phyloP scores from a whole-genome alignment of 768 basidiomycete species.

The Termitomyces sp. region DNA sequence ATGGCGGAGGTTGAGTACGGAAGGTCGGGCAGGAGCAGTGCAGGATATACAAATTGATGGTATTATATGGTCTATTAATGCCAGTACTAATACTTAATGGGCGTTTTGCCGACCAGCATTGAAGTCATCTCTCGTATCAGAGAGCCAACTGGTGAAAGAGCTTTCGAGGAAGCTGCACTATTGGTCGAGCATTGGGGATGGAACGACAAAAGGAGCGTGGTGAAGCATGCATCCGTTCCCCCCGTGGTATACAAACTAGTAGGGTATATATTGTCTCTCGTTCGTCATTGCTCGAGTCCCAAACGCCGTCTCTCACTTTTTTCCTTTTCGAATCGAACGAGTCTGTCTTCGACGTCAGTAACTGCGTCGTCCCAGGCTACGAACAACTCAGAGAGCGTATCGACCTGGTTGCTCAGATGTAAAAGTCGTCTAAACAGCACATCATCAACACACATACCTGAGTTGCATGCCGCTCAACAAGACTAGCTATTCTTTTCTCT shows the following conservation, averaged over 20 bases:
- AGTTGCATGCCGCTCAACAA: constrained; percentile 67
- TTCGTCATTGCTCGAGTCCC: constrained; percentile 42
- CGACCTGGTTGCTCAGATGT: constrained; percentile 44
- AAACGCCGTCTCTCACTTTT: constrained; percentile 54
- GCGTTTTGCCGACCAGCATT: not conserved
- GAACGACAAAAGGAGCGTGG: not conserved
- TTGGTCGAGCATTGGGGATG: not conserved
- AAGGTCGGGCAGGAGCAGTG: constrained; percentile 56
- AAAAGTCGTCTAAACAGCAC: not conserved
- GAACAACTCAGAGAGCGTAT: constrained; percentile 77
- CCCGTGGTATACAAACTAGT: constrained; percentile 3
- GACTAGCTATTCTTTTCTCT: constrained; percentile 57
- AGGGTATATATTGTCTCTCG: not conserved
- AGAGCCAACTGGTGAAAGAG: not conserved
- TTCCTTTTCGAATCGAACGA: constrained; percentile 54
- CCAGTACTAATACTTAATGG: constrained; percentile 4
- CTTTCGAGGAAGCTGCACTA: too few relatives aligned
- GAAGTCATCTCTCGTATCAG: not conserved
- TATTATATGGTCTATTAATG: constrained; percentile 1
- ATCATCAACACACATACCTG: constrained; percentile 43
- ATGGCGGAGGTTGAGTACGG: constrained; percentile 65
- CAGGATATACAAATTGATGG: constrained; percentile 1
- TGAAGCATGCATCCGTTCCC: not conserved
- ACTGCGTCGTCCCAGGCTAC: constrained; percentile 81
- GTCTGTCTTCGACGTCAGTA: constrained; percentile 58